Evolutionary conservation across 805 yeast genomes (phyloP).

Genomic region (Debaryomyces maramus): DNA sequence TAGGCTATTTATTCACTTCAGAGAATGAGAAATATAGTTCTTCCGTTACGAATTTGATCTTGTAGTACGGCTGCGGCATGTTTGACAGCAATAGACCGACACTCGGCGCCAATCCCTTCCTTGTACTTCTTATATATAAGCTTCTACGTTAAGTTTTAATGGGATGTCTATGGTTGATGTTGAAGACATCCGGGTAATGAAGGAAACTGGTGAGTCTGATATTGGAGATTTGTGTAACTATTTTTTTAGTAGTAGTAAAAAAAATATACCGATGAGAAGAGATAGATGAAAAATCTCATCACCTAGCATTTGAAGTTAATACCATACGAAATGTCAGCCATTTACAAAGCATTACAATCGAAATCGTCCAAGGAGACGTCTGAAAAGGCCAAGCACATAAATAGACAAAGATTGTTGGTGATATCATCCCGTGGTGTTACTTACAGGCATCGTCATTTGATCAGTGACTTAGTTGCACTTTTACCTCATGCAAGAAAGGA

Average conservation of each 20-base stretch:
- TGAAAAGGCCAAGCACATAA: conserved; percentile 57
- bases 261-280: not conserved
- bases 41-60: no score
- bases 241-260: not conserved
- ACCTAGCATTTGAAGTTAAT: not conserved
- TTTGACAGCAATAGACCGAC: no score
- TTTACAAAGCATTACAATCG: conserved; percentile 45
- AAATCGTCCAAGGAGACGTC: conserved; percentile 49
- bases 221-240: not conserved
- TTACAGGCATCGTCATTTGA: conserved; percentile 91
- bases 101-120: no score
- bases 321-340: conserved; percentile 40
- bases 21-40: not conserved
- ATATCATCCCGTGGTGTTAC: conserved; percentile 95
- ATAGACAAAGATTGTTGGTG: conserved; percentile 84
- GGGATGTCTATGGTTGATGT: no score
- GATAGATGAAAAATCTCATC: not conserved
- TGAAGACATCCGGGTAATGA: no score
- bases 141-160: no score
- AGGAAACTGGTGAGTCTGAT: no score
- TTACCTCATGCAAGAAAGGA: conserved; percentile 96
- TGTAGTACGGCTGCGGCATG: no score
- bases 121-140: no score
- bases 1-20: not conserved
- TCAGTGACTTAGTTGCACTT: conserved; percentile 72